These are phyloP conservation scores for Annulohypoxylon stygium DNA, from an alignment of 495 filamentous ascomycete genomes.

Conservation along the genomic window DNA sequence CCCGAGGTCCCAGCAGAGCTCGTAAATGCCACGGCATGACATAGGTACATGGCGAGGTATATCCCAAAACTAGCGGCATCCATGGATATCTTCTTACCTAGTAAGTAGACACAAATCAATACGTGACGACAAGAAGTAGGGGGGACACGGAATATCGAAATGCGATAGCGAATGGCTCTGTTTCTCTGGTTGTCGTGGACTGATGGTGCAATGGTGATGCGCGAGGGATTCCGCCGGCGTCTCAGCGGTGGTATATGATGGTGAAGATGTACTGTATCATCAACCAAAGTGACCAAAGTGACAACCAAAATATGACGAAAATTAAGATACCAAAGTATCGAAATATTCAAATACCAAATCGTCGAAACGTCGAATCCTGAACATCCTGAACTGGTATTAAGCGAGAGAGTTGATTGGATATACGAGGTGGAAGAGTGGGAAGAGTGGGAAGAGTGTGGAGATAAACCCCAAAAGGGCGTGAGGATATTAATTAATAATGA, in stretches of 20 bases:
- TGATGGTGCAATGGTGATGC: conserved; percentile 5
- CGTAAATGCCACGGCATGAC: conserved; percentile 16
- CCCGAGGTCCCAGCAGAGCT: neutral
- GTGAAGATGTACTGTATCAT: conserved; percentile 32
- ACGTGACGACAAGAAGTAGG: conserved; percentile 2
- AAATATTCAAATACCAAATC: neutral
- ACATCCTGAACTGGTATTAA: conserved; percentile 34
- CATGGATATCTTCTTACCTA: neutral
- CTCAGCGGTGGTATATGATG: conserved; percentile 10
- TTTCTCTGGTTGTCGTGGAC: conserved; percentile 10
- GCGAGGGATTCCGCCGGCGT: conserved; percentile 30
- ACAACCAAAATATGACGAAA: neutral
- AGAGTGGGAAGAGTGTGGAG: conserved; percentile 27
- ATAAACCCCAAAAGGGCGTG: neutral
- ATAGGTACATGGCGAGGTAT: neutral
- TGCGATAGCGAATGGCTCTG: conserved; percentile 5
- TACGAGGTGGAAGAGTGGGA: no score
- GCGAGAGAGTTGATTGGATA: conserved; percentile 42
- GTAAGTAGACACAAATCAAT: neutral
- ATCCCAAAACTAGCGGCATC: neutral
- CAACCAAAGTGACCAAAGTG: neutral
- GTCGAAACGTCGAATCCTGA: neutral
- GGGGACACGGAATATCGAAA: conserved; percentile 22
- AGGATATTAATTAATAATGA: neutral
- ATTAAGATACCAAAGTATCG: neutral